Evolutionary conservation across 2,329 filamentous ascomycete genomes (phyloP).

Genomic region (Pezicula radicicola): DNA sequence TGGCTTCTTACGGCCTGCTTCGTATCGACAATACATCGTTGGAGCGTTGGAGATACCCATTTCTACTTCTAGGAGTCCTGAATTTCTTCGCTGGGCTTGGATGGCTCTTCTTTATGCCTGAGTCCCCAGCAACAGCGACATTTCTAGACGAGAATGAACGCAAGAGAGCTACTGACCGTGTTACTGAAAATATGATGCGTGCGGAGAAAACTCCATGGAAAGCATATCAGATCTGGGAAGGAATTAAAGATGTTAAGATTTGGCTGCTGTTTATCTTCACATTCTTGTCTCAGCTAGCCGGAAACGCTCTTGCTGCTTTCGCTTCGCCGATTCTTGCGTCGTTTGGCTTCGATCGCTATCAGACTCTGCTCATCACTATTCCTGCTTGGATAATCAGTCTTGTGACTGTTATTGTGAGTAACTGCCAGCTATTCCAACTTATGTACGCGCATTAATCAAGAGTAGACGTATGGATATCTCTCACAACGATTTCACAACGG

Average conservation of each 20-base stretch:
- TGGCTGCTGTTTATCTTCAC: conserved; percentile 1
- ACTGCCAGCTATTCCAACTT: neutral
- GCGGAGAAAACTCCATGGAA: neutral
- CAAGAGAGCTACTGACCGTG: neutral
- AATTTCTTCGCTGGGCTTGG: neutral
- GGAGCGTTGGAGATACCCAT: neutral
- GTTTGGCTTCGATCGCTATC: conserved; percentile 3
- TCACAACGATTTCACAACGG: neutral
- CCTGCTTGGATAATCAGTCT: neutral
- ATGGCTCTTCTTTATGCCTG: neutral
- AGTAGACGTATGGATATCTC: neutral
- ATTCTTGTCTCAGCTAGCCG: conserved; percentile 2
- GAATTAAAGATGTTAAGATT: neutral
- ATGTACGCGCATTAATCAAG: neutral
- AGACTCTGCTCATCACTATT: conserved; percentile 3
- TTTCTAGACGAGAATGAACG: neutral
- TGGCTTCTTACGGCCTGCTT: neutral
- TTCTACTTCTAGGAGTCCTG: neutral
- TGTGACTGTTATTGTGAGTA: neutral
- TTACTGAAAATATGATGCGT: neutral
- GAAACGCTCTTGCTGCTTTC: neutral
- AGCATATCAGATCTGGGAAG: neutral
- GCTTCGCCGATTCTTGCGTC: conserved; percentile 1
- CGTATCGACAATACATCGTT: neutral
- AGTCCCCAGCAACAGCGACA: neutral